A percentile compares a stretch with the other conserved stretches of the same genome.
Conservation (phyloP, 2,329 filamentous ascomycete species). For the Xylaria arbuscula region DNA sequence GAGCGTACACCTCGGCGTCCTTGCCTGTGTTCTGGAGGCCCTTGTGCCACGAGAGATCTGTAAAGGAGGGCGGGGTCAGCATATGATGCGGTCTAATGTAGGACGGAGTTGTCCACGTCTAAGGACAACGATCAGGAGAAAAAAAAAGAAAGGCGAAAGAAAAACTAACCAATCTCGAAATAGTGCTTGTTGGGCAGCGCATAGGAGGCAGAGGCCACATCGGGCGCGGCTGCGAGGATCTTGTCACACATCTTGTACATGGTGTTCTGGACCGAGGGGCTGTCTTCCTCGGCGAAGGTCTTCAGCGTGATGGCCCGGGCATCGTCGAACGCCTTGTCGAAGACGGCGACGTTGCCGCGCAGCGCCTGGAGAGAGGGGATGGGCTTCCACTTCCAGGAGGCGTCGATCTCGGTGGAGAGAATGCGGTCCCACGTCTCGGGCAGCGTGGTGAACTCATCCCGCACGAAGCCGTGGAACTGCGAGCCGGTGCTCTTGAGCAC, state of each 20-base stretch:
- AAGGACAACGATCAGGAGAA: background rate
- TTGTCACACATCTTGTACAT: constrained; percentile 99
- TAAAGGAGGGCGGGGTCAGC: constrained; percentile 15
- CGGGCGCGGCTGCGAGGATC: constrained; percentile 80
- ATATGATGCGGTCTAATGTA: background rate
- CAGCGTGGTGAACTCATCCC: constrained; percentile 92
- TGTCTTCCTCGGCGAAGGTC: constrained; percentile 89
- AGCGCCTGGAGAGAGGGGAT: constrained; percentile 77
- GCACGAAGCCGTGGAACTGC: constrained; percentile 92
- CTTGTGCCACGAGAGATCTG: constrained; percentile 97
- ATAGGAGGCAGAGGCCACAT: constrained; percentile 80
- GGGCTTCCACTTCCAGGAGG: constrained; percentile 84
- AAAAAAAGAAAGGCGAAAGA: background rate
- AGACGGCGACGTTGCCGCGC: constrained; percentile 69
- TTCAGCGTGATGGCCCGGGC: constrained; percentile 89
- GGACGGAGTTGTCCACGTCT: background rate
- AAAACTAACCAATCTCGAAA: constrained; percentile 85
- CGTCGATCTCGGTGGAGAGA: constrained; percentile 91
- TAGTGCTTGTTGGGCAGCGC: constrained; percentile 98
- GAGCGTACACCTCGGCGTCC: constrained; percentile 94
- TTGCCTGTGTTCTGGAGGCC: constrained; percentile 93
- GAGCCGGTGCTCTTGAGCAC: constrained; percentile 98
- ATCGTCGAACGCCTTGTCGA: constrained; percentile 81
- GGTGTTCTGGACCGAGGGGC: constrained; percentile 92
- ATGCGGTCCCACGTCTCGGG: constrained; percentile 95